Base-by-base conservation (phyloP, 352 stramenopile species). In the Plasmopara muralis region DNA sequence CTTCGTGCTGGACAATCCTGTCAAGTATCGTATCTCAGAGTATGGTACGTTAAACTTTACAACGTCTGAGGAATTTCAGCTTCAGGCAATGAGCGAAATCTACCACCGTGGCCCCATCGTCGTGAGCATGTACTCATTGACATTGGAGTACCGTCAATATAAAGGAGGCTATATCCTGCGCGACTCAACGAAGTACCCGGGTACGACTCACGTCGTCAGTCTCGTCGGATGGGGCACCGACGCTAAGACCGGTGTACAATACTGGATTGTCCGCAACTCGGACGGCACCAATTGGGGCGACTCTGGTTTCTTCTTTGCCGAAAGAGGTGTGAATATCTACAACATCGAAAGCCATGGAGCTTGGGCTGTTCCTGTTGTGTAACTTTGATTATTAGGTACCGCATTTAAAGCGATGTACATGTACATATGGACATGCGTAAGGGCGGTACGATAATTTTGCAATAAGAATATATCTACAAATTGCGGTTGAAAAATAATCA, bases 221-320 rank as follows among this genome's bases (percentile, higher is more conserved):
- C 20, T 25, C 20, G 20, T 25, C 20, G 20, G 20, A 25, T 25
- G 20, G 20, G 20, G 20, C 20, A 25, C 20, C 20, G 20, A 25
- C 3, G 76, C 86, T 20, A 66, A 89, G 35, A 61, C 65, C 6
- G 74, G 87, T 35, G 53, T 92, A 60, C 92, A 95, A 64, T 99
- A 97, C 75, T 99, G 95, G 95, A 86, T 98, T 64, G 87, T 98
- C 40, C 87, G 96, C 45, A 97, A 99, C 82, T 87, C 87, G 45
- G 76, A 90, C 45, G 80, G 80, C 37, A 90, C 77, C 8, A 86
- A 85, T 49, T 90, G 74, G 69, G 80, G 80, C 39, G 77, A 90
- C 46, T 44, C 66, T 18, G 80, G 80, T 40, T 90, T 88, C 58
- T 90, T 90, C 62, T 61, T 62, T 18, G 80, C 65, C 34, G 80